Conservation (phyloP, 768 basidiomycete species). For the Amanita polypyramis region DNA sequence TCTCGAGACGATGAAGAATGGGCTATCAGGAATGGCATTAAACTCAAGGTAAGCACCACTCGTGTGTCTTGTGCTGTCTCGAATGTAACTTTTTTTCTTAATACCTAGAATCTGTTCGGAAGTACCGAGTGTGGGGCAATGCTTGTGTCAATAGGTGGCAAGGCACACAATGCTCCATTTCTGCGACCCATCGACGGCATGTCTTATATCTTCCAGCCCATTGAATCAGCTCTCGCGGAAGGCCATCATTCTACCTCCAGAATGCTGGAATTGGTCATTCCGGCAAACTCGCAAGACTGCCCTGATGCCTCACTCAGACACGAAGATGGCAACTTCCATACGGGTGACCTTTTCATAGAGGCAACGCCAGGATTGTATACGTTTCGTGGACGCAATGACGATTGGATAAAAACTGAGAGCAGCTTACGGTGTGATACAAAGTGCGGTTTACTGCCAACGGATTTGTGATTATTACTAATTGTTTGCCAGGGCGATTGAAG, state of each 20-base stretch:
- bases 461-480: neutral
- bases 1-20: slow-evolving; percentile 62
- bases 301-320: slow-evolving; percentile 48
- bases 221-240: slow-evolving; percentile 29
- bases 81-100: slow-evolving; percentile 13
- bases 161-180: slow-evolving; percentile 38
- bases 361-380: slow-evolving; percentile 46
- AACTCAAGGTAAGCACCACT: slow-evolving; percentile 39
- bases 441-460: slow-evolving; percentile 8
- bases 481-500: slow-evolving; percentile 46
- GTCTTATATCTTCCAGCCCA: slow-evolving; percentile 55
- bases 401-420: slow-evolving; percentile 80
- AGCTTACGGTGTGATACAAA: slow-evolving; percentile 72
- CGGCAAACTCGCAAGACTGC: slow-evolving; percentile 57
- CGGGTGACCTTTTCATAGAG: slow-evolving; percentile 71
- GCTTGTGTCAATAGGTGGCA: slow-evolving; percentile 47
- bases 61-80: slow-evolving; percentile 10
- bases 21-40: slow-evolving; percentile 54
- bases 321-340: slow-evolving; percentile 65
- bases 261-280: slow-evolving; percentile 61
- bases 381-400: slow-evolving; percentile 67
- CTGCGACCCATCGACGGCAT: slow-evolving; percentile 51
- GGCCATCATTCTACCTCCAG: slow-evolving; percentile 45
- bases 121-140: slow-evolving; percentile 74
- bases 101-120: slow-evolving; percentile 69